These are phyloP conservation scores for Pinus tabuliformis DNA, from an alignment of 75 land plant species.

Conservation along the genomic window DNA sequence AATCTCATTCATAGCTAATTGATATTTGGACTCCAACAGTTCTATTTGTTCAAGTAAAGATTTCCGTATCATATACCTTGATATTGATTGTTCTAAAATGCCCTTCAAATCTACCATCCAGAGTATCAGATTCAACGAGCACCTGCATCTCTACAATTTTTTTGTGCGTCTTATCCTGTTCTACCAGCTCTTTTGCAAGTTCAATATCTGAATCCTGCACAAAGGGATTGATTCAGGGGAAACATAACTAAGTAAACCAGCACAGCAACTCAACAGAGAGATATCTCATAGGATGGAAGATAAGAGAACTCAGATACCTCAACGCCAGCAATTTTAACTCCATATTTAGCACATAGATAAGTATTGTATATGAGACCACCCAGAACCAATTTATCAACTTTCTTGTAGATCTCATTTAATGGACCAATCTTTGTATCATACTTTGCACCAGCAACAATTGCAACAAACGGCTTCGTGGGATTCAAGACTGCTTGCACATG, in stretches of 20 bases:
- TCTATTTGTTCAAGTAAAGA: background rate
- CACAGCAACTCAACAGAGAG: background rate
- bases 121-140: slow-evolving; percentile 37
- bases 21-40: background rate
- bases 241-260: background rate
- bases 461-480: slow-evolving; percentile 42
- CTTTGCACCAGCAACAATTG: slow-evolving; percentile 51
- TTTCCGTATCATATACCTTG: slow-evolving; percentile 17
- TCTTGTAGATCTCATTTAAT: slow-evolving; percentile 36
- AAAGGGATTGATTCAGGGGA: background rate
- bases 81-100: slow-evolving; percentile 30
- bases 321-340: slow-evolving; percentile 47
- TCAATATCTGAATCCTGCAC: slow-evolving; percentile 51
- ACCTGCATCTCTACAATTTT: slow-evolving; percentile 45
- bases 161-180: slow-evolving; percentile 34
- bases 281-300: too few species aligned
- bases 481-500: slow-evolving; percentile 37
- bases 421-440: slow-evolving; percentile 60
- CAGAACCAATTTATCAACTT: slow-evolving; percentile 43
- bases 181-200: slow-evolving; percentile 43
- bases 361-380: slow-evolving; percentile 54
- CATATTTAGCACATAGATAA: slow-evolving; percentile 54
- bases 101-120: slow-evolving; percentile 41
- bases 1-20: background rate
- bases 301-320: slow-evolving; percentile 19